phyloP scores from a whole-genome alignment of 116 monocot genomes.

The Thalassia testudinum region DNA sequence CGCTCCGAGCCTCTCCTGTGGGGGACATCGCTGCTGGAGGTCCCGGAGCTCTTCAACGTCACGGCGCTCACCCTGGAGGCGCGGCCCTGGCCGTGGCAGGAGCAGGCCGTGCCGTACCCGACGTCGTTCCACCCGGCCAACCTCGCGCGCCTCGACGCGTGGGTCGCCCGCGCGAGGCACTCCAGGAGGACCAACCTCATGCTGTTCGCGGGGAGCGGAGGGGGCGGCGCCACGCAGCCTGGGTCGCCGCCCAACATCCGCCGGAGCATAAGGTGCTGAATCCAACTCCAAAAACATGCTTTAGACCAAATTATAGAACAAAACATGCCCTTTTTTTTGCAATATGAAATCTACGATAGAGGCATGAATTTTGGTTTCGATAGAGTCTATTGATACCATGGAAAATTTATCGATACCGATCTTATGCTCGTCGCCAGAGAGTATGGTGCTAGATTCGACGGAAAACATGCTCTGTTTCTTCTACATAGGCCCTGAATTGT shows the following conservation, averaged over 20 bases:
- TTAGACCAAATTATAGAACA: no score
- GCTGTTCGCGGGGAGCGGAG: conserved; percentile 74
- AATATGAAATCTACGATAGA: no score
- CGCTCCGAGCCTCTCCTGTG: conserved; percentile 27
- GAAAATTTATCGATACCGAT: no score
- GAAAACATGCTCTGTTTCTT: no score
- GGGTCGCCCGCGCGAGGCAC: conserved; percentile 40
- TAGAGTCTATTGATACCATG: no score
- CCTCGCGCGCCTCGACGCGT: conserved; percentile 37
- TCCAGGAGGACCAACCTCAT: conserved; percentile 32
- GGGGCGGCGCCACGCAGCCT: conserved; percentile 7
- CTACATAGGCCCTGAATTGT: no score
- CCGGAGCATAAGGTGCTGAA: conserved; percentile 56
- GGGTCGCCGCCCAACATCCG: conserved; percentile 44
- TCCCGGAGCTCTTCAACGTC: conserved; percentile 48
- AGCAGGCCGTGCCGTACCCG: conserved; percentile 69
- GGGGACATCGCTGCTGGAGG: conserved; percentile 58
- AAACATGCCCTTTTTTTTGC: no score
- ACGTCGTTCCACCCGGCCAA: conserved; percentile 78
- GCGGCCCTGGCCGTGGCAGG: conserved; percentile 67
- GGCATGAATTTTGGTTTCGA: no score
- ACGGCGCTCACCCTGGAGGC: conserved; percentile 56
- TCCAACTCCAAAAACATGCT: no score
- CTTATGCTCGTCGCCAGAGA: no score
- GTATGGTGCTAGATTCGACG: no score